Evolutionary conservation across 2,329 filamentous ascomycete genomes (phyloP).

Genomic region (Cercospora sojina): DNA sequence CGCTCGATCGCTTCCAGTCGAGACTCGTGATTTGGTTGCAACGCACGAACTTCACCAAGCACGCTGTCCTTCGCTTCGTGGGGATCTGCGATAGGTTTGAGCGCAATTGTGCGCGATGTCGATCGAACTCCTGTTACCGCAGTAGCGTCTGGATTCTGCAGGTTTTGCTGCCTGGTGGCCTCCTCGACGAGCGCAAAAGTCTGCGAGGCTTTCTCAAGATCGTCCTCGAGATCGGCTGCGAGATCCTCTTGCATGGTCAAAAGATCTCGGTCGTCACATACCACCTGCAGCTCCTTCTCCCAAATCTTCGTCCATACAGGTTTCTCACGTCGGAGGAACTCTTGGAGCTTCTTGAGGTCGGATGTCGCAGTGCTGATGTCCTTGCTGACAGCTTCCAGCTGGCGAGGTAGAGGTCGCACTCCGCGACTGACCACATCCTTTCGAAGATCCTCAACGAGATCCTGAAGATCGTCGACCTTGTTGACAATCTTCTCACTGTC

Average conservation of each 20-base stretch:
- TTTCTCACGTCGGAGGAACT: constrained; percentile 87
- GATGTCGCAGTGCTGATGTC: constrained; percentile 78
- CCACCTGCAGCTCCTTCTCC: constrained; percentile 94
- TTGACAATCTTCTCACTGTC: constrained; percentile 90
- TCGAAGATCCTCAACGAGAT: constrained; percentile 90
- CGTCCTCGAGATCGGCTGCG: constrained; percentile 85
- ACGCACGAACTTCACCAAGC: constrained; percentile 84
- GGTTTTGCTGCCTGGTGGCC: constrained; percentile 91
- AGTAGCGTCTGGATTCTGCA: constrained; percentile 59
- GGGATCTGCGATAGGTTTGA: constrained; percentile 63
- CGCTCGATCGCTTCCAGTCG: constrained; percentile 93
- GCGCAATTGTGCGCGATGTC: constrained; percentile 35
- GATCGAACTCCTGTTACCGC: constrained; percentile 37
- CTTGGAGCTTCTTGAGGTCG: constrained; percentile 91
- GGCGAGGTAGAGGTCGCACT: constrained; percentile 83
- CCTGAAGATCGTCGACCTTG: constrained; percentile 95
- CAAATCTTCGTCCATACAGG: constrained; percentile 98
- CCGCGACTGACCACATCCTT: constrained; percentile 95
- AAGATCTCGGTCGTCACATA: constrained; percentile 92
- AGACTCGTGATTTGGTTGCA: constrained; percentile 92
- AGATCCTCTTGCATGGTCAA: constrained; percentile 96
- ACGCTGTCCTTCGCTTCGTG: constrained; percentile 85
- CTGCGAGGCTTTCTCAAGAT: constrained; percentile 89
- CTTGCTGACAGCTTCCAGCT: constrained; percentile 84
- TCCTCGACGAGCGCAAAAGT: constrained; percentile 95